Percentiles rank a stretch among this genome's conserved stretches.
These are phyloP conservation scores for Fusarium caatingaense DNA, from an alignment of 2,329 filamentous ascomycete species.

Conservation along the genomic window DNA sequence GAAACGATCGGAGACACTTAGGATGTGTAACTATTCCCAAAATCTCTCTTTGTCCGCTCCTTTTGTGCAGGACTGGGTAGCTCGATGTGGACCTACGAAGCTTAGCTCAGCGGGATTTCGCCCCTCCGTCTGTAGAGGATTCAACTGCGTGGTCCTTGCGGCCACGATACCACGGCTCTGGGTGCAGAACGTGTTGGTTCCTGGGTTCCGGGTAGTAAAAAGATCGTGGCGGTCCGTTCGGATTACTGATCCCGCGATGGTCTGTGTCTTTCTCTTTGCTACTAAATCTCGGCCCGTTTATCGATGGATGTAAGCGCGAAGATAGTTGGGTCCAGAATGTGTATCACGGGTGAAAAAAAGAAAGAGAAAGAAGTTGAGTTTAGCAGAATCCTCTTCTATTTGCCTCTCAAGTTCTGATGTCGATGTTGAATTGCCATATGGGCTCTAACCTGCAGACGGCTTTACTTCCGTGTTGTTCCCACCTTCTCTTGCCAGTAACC, in stretches of 20 bases:
- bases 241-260: slow-evolving; percentile 9
- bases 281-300: slow-evolving; percentile 28
- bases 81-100: slow-evolving; percentile 8
- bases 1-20: neutral
- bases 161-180: slow-evolving; percentile 22
- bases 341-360: neutral
- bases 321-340: neutral
- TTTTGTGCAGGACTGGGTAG: neutral
- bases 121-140: slow-evolving; percentile 14
- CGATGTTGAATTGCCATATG: neutral
- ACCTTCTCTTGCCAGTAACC: neutral
- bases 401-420: slow-evolving; percentile 7
- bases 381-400: neutral
- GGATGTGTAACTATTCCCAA: slow-evolving; percentile 12
- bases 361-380: neutral
- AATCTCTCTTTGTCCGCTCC: neutral
- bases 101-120: slow-evolving; percentile 12
- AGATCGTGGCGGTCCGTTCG: slow-evolving; percentile 8
- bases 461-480: neutral
- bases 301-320: slow-evolving; percentile 1
- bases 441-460: neutral
- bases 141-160: slow-evolving; percentile 16
- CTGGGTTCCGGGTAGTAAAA: neutral
- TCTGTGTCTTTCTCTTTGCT: slow-evolving; percentile 19
- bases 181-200: slow-evolving; percentile 24